Percentiles rank a stretch among this genome's conserved stretches.
phyloP scores from a whole-genome alignment of 257 asterid species.

The Oldenlandia corymbosa region DNA sequence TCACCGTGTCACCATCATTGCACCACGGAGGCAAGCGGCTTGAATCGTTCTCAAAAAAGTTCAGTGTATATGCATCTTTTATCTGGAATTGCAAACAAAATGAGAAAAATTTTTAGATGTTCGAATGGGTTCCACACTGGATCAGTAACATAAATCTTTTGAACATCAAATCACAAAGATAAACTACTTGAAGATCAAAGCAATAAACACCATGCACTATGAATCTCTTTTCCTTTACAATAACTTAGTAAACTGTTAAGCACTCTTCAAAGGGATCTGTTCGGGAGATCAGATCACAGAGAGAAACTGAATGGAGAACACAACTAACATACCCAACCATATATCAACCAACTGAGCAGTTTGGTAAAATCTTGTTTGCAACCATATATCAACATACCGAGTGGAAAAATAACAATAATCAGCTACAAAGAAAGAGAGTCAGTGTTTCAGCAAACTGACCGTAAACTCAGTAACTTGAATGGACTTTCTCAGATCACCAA shows the following conservation, averaged over 20 bases:
- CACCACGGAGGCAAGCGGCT: constrained; percentile 90
- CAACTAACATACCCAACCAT: not conserved
- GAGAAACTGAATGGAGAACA: not conserved
- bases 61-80: constrained; percentile 78
- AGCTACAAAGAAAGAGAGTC: not conserved
- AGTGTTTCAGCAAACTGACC: constrained; percentile 37
- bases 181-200: too few relatives aligned
- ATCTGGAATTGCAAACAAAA: constrained; percentile 47
- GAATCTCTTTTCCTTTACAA: not conserved
- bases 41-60: constrained; percentile 60
- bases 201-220: too few relatives aligned
- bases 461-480: constrained; percentile 93
- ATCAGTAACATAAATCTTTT: too few relatives aligned
- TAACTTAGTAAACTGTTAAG: not conserved
- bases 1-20: constrained; percentile 68
- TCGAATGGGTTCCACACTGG: not conserved
- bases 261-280: not conserved
- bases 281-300: not conserved
- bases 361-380: not conserved
- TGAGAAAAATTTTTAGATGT: not conserved
- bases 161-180: too few relatives aligned
- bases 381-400: not conserved
- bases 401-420: not conserved
- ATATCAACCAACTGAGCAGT: not conserved
- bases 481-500: constrained; percentile 60